Percentiles rank a stretch among this genome's conserved stretches.
Evolutionary conservation across 495 filamentous ascomycete genomes (phyloP).

Genomic region (Penicillium pancosmium): DNA sequence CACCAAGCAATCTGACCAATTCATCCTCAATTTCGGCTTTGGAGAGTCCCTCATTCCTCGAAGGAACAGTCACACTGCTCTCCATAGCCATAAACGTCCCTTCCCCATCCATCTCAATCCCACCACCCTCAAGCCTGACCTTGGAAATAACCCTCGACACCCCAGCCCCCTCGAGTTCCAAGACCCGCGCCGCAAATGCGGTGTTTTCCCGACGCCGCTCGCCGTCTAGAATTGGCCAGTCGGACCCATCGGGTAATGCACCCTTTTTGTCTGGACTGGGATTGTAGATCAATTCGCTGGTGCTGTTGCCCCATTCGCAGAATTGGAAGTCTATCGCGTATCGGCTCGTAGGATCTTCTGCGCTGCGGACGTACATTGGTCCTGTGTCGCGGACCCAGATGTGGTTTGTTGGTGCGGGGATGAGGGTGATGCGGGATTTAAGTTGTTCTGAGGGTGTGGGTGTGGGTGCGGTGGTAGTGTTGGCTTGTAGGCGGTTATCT

Average conservation of each 20-base stretch:
- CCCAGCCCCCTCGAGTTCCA: slow-evolving; percentile 23
- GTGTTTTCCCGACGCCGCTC: slow-evolving; percentile 25
- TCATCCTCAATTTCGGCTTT: slow-evolving; percentile 28
- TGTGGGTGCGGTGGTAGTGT: background rate
- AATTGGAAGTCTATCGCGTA: slow-evolving; percentile 38
- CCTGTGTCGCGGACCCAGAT: slow-evolving; percentile 42
- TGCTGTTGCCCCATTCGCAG: slow-evolving; percentile 39
- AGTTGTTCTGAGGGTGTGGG: background rate
- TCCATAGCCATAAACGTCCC: slow-evolving; percentile 40
- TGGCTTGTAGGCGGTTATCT: slow-evolving; percentile 4
- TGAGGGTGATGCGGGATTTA: slow-evolving; percentile 20
- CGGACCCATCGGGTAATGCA: slow-evolving; percentile 5
- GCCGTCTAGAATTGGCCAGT: slow-evolving; percentile 28
- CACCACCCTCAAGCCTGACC: slow-evolving; percentile 36
- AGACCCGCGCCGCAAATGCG: slow-evolving; percentile 28
- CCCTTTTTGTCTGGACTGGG: slow-evolving; percentile 10
- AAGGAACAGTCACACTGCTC: slow-evolving; percentile 34
- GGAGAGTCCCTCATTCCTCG: slow-evolving; percentile 32
- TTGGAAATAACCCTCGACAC: slow-evolving; percentile 24
- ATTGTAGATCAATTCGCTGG: slow-evolving; percentile 21
- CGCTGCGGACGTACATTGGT: slow-evolving; percentile 35
- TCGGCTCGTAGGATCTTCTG: slow-evolving; percentile 15
- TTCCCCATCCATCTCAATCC: slow-evolving; percentile 39
- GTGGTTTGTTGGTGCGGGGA: slow-evolving; percentile 33
- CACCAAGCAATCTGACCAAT: slow-evolving; percentile 26